Conservation (phyloP, 2,329 filamentous ascomycete genomes). For the Domatiomyces catenatus region DNA sequence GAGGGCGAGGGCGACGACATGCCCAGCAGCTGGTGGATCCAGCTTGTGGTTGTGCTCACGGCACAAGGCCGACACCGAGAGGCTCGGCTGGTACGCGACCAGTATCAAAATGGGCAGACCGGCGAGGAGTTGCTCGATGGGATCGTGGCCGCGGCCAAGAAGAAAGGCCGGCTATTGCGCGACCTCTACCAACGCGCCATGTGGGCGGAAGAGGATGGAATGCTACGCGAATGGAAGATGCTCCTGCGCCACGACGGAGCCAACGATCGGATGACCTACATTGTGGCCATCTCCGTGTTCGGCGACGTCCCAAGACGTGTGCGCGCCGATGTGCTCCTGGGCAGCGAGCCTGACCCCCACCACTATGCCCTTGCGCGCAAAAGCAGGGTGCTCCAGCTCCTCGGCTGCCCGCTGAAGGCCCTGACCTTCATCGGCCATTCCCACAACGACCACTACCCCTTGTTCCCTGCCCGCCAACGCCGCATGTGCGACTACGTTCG, state of each 20-base stretch:
- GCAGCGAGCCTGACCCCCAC: slow-evolving; percentile 4
- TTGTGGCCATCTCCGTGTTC: slow-evolving; percentile 1
- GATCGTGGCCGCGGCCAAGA: not conserved
- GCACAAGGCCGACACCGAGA: slow-evolving; percentile 4
- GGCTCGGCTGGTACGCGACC: slow-evolving; percentile 1
- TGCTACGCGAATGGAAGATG: not conserved
- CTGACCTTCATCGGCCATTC: slow-evolving; percentile 1
- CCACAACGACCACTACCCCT: not conserved
- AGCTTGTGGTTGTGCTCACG: slow-evolving; percentile 3
- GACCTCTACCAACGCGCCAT: not conserved
- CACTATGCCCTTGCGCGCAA: slow-evolving; percentile 1
- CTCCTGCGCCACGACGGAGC: not conserved
- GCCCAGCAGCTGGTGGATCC: not conserved
- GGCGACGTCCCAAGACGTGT: slow-evolving; percentile 3
- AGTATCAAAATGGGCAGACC: slow-evolving; percentile 1
- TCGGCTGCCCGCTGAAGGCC: slow-evolving; percentile 2
- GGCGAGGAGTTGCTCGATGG: not conserved
- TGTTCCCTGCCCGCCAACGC: not conserved
- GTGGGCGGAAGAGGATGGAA: not conserved
- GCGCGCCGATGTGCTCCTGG: too few relatives aligned
- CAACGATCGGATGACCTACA: not conserved
- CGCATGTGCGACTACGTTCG: slow-evolving; percentile 5
- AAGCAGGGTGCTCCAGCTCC: slow-evolving; percentile 5
- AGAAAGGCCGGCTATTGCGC: not conserved
- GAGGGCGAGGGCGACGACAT: not conserved